Evolutionary conservation across 2,329 filamentous ascomycete species (phyloP), one percentile per base, ranked within the genome.

Genomic region (Botryotinia narcissicola): DNA sequence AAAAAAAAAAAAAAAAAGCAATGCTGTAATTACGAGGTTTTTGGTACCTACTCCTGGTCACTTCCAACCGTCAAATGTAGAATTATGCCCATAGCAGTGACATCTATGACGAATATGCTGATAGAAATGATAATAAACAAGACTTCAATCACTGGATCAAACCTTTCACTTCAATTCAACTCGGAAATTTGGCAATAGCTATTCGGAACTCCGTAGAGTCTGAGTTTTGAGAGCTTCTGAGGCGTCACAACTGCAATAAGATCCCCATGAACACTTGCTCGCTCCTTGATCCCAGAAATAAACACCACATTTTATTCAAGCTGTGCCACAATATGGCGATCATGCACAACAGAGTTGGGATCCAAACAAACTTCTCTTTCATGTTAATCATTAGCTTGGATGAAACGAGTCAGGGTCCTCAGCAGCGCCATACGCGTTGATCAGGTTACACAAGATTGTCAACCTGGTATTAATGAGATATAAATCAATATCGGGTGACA

Each of bases 1-100:
- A 37, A 37, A 18, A n/a, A 68, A 68, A n/a, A 37, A 37, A 37
- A 37, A 18, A n/a, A 69, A 69, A 69, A 69, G 18, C 10, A 69
- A 69, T 57, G 32, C 37, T 32, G 37, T 57, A 44, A 20, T 29
- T 48, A 37, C 18, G 20, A 69, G 10, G 10, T 32, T 69, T 57
- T 57, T 57, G n/a, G 40, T 42, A 42, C 32, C 42, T 68, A 35
- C 48, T 68, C 25, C 46, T 10, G 35, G 35, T 18, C 32, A 16
- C 2, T 22, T 9, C 9, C 25, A 57, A 68, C 48, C 16, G 48
- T 57, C 2, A 4, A 18, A 29, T 32, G 6, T 25, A 25, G 42
- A 32, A 61, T 51, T 57, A 35, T 71, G 44, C 69, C 69, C 59
- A 64, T 64, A 64, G 69, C 69, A 46, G 46, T 51, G 32, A 32